Evolutionary conservation across 75 land plant genomes (phyloP).

Genomic region (Ceratopteris richardii): DNA sequence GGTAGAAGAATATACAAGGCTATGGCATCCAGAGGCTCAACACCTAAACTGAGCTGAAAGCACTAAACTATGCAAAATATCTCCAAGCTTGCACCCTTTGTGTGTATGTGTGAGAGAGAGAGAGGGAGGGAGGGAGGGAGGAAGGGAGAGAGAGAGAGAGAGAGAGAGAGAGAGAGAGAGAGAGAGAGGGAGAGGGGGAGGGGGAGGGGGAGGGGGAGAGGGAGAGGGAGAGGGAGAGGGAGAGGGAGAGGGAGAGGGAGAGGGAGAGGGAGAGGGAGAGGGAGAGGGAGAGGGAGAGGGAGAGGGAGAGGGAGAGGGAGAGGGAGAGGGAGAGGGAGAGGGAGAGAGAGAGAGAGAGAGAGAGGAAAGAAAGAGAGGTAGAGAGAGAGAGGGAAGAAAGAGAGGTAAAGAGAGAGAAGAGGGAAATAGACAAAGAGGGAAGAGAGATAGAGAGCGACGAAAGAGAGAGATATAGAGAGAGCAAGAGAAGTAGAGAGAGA

Average conservation of each 20-base stretch:
- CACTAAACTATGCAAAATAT: too few species aligned
- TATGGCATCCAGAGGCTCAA: too few species aligned
- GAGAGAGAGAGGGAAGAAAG: slow-evolving; percentile 10
- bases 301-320: slow-evolving; percentile 12
- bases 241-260: too few species aligned
- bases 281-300: slow-evolving; percentile 15
- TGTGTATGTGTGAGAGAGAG: too few species aligned
- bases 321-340: slow-evolving; percentile 8
- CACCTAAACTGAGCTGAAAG: too few species aligned
- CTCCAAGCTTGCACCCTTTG: too few species aligned
- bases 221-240: slow-evolving; percentile 5
- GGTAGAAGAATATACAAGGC: too few species aligned
- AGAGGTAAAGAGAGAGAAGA: slow-evolving; percentile 15
- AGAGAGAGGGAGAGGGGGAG: too few species aligned
- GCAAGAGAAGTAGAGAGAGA: slow-evolving; percentile 11
- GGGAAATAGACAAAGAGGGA: slow-evolving; percentile 4
- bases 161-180: too few species aligned
- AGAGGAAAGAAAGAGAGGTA: background rate
- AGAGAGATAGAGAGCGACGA: slow-evolving; percentile 6
- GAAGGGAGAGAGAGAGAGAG: too few species aligned
- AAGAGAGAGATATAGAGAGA: slow-evolving; percentile 15
- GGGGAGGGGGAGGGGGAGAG: background rate
- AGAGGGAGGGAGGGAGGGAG: too few species aligned
- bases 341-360: slow-evolving; percentile 14
- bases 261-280: slow-evolving; percentile 8